These are phyloP conservation scores for Microstegium vimineum DNA, from an alignment of 176 grass and related monocot genomes.

Conservation along the genomic window DNA sequence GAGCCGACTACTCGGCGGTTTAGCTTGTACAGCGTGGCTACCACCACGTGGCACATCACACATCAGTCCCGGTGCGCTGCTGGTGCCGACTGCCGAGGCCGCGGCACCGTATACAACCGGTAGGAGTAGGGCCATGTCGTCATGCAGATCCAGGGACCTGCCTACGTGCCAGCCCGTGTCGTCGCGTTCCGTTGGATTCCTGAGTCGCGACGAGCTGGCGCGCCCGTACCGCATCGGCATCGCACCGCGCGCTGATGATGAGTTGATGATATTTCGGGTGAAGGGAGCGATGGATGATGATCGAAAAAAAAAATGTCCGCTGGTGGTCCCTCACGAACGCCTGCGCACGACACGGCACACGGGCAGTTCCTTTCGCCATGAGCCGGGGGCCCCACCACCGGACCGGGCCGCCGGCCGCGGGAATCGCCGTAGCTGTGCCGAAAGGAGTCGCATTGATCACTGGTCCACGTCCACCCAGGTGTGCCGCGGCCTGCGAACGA, in stretches of 20 bases:
- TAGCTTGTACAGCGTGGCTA: neutral
- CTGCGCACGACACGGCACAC: neutral
- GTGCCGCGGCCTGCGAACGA: too few relatives aligned
- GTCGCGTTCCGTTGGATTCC: too few relatives aligned
- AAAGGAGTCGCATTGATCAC: slow-evolving; percentile 14
- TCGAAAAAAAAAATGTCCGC: neutral
- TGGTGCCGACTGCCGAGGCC: too few relatives aligned
- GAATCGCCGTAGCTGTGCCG: neutral
- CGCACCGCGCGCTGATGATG: too few relatives aligned
- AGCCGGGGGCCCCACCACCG: neutral
- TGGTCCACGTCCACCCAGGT: neutral
- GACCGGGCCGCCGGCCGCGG: neutral
- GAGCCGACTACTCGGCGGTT: neutral
- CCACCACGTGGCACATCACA: neutral
- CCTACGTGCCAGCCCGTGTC: too few relatives aligned
- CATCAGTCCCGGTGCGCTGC: too few relatives aligned
- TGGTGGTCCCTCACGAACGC: neutral
- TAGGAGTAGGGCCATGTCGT: too few relatives aligned
- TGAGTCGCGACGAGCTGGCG: too few relatives aligned
- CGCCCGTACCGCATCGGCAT: too few relatives aligned
- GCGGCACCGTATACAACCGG: too few relatives aligned
- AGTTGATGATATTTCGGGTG: neutral
- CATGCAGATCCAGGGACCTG: neutral
- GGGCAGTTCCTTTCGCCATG: neutral
- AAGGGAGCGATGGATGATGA: neutral